Percentiles rank a stretch among this genome's conserved stretches.
These are phyloP conservation scores for Microcera coccophila DNA, from an alignment of 2,329 filamentous ascomycete genomes.

Conservation along the genomic window DNA sequence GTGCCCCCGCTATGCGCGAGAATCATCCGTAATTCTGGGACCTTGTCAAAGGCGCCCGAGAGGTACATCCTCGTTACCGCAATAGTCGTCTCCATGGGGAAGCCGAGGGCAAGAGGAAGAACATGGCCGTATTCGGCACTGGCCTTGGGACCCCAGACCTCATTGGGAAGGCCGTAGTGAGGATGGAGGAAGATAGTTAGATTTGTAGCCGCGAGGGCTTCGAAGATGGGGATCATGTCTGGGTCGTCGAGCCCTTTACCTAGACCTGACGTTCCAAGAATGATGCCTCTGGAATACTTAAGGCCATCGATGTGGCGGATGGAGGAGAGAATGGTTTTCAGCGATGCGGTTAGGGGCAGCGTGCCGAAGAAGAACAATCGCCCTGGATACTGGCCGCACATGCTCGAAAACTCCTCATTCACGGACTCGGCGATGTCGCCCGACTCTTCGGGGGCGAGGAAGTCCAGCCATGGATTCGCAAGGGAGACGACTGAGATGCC, in stretches of 20 bases:
- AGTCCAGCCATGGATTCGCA: constrained; percentile 93
- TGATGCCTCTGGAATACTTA: constrained; percentile 73
- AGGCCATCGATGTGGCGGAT: constrained; percentile 60
- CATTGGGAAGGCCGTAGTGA: constrained; percentile 80
- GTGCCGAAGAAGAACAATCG: constrained; percentile 80
- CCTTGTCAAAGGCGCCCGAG: constrained; percentile 78
- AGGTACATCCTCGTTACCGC: constrained; percentile 83
- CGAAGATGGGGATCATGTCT: constrained; percentile 66
- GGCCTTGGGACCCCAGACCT: constrained; percentile 72
- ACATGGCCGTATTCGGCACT: constrained; percentile 77
- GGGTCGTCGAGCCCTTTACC: constrained; percentile 78
- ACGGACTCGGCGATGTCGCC: constrained; percentile 60
- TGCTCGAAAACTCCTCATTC: constrained; percentile 72
- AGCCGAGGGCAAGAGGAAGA: constrained; percentile 77
- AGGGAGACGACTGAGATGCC: constrained; percentile 80
- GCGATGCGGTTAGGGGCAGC: constrained; percentile 68
- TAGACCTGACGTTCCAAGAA: constrained; percentile 80
- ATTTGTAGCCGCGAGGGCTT: constrained; percentile 59
- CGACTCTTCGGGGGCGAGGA: constrained; percentile 60
- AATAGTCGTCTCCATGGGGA: constrained; percentile 90
- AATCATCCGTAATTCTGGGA: constrained; percentile 65
- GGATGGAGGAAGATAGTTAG: constrained; percentile 81
- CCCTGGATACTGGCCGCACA: constrained; percentile 63
- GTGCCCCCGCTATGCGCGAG: constrained; percentile 87
- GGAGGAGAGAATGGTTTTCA: constrained; percentile 59